phyloP scores from a whole-genome alignment of 1,284 basidiomycete genomes.

The Takashimella tepidaria region DNA sequence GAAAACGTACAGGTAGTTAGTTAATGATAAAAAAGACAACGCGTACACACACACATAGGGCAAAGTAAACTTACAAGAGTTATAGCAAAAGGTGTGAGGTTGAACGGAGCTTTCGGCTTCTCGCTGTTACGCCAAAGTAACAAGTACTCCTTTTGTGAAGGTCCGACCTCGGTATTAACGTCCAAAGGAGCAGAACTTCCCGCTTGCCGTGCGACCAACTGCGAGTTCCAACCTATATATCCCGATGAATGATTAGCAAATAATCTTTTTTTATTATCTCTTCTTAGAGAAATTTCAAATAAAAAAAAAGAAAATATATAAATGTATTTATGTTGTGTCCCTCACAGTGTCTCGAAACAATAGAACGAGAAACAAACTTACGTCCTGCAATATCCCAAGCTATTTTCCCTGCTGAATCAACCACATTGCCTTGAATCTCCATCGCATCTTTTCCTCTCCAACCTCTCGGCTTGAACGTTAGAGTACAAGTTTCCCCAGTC shows the following conservation, averaged over 20 bases:
- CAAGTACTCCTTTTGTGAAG: conserved; percentile 43
- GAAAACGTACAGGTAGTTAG: not conserved
- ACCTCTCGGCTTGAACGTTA: conserved; percentile 93
- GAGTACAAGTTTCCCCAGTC: conserved; percentile 79
- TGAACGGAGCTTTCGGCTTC: conserved; percentile 80
- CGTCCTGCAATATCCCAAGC: conserved; percentile 86
- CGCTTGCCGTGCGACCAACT: conserved; percentile 77
- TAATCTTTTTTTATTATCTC: no score
- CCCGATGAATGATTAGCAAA: no score
- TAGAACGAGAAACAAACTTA: conserved; percentile 19
- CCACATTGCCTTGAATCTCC: conserved; percentile 84
- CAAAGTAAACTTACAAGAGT: conserved; percentile 54
- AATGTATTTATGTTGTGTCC: no score
- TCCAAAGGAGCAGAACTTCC: conserved; percentile 64
- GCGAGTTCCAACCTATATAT: conserved; percentile 75
- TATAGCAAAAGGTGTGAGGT: conserved; percentile 90
- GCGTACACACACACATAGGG: no score
- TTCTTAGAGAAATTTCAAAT: no score
- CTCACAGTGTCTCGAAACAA: no score
- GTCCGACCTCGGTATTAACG: conserved; percentile 29
- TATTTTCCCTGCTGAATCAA: conserved; percentile 61
- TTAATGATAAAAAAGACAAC: no score
- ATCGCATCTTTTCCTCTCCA: conserved; percentile 89
- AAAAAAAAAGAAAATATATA: no score
- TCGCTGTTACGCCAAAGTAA: conserved; percentile 86